Base-by-base conservation (phyloP, 2,329 filamentous ascomycete species). In the Dactylonectria macrodidyma region DNA sequence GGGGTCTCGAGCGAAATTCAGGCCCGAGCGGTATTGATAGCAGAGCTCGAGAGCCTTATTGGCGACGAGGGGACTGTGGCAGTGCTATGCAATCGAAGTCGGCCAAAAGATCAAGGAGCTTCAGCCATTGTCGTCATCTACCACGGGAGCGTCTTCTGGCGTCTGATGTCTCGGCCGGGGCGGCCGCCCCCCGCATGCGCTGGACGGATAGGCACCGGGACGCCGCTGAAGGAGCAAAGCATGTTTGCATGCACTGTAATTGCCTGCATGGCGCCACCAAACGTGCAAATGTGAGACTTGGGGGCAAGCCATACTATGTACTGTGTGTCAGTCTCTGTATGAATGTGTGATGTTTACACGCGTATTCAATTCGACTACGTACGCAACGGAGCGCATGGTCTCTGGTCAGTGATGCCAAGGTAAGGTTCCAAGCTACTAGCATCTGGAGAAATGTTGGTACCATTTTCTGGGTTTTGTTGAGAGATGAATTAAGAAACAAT, bases 41-140 rank as follows among this genome's bases (percentile, higher is more conserved):
- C 16, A 7, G 16, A 44, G 19, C 19, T 19, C 19, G 19, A 19
- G 19, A 19, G 41, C n/a, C 41, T 52, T 26, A 38, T 19, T 26
- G 54, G 19, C 19, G 14, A 44, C 44, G 10, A 19, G 19, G 19
- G 22, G 16, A 33, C 36, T 7, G 50, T 34, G 55, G 62, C 62
- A 54, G 62, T 54, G 54, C 54, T 58, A 19, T 24, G 22, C 24
- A 47, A 30, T 38, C 19, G 19, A 9, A 50, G 5, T 11, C 26
- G 26, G 33, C 12, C 33, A 34, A 30, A 10, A 33, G 26, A 8
- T 26, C 6, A 51, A 38, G 22, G 38, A 60, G 34, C 57, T 65
- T 60, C 62, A 65, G 50, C 62, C 57, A 14, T 65, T 60, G 62
- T 60, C 62, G 62, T 65, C 62, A 65, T 65, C 50, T 34, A 7